Base-by-base conservation (phyloP, 2,329 filamentous ascomycete genomes). In the Talaromyces sp. region DNA sequence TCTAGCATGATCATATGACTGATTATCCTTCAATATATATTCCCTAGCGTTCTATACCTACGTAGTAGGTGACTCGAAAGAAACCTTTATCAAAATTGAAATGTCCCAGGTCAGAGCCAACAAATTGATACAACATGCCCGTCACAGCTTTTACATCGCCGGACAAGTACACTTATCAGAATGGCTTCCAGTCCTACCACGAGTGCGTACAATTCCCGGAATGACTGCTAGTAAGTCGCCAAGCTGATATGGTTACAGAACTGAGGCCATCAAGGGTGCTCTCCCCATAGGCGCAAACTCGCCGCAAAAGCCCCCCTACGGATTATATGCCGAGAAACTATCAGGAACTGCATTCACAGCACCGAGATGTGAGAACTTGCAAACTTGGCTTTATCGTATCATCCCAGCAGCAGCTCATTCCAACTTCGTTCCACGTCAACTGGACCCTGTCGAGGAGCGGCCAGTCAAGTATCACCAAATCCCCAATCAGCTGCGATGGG, bases 401-500 rank as follows among this genome's bases (percentile, higher is more conserved):
- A 79, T 89, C 49, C 88, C 89, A 2, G 86, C 88, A 0, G 87
- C 86, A 65, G 81, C 86, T 0, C 87, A 91, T 68, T 76, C 79
- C 63, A 77, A 79, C 51, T 85, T 85, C 68, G 78, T 49, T 15
- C 45, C 22, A 25, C 45, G 45, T 25, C 45, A 49, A 49, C 3
- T 49, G 45, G 22, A 49, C 22, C 27, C 22, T 17, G 22, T 11
- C 13, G 83, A 68, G 19, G 72, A 75, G 5, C 75, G 75, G 15
- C 78, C 81, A 3, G 7, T 31, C n/a, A 31, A 34, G 51, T 7
- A 82, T 82, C 61, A 90, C 71, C 88, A 91, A 70, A 89, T 93
- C 58, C 91, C 91, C 7, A 92, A 93, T 73, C 91, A 93, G 77
- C 82, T 93, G 31, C 86, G 91, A 69, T 95, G 91, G 91, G 88